These are phyloP conservation scores for Malus asiatica DNA, from an alignment of 306 rosid species.

Conservation along the genomic window DNA sequence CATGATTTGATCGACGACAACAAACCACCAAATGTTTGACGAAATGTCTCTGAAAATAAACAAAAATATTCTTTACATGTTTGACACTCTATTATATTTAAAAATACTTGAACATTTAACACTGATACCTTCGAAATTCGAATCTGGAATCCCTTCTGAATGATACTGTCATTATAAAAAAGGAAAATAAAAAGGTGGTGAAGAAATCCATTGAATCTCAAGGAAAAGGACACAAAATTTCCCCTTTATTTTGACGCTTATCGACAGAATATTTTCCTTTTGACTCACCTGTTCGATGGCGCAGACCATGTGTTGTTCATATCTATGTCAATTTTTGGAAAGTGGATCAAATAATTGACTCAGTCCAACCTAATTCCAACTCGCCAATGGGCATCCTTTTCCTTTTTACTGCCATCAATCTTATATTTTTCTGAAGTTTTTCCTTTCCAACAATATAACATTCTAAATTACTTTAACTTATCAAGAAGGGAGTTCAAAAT, in stretches of 20 bases:
- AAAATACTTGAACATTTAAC: too few relatives aligned
- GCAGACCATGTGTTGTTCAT: neutral
- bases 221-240: neutral
- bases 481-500: too few relatives aligned
- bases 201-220: constrained; percentile 1
- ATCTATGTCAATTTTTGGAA: neutral
- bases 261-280: neutral
- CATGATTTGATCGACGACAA: too few relatives aligned
- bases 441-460: too few relatives aligned
- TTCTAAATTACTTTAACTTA: too few relatives aligned
- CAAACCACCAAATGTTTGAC: fast-evolving
- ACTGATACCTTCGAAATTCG: too few relatives aligned
- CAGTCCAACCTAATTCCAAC: neutral
- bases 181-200: too few relatives aligned
- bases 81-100: too few relatives aligned
- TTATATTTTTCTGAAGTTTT: too few relatives aligned
- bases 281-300: too few relatives aligned
- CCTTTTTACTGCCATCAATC: neutral
- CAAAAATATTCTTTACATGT: too few relatives aligned
- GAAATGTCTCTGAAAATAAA: fast-evolving
- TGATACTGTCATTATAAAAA: neutral
- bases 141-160: neutral
- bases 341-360: neutral
- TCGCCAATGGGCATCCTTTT: neutral
- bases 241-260: neutral